These are phyloP conservation scores for Skeletonema grethae DNA, from an alignment of 108 stramenopile genomes.

Conservation along the genomic window DNA sequence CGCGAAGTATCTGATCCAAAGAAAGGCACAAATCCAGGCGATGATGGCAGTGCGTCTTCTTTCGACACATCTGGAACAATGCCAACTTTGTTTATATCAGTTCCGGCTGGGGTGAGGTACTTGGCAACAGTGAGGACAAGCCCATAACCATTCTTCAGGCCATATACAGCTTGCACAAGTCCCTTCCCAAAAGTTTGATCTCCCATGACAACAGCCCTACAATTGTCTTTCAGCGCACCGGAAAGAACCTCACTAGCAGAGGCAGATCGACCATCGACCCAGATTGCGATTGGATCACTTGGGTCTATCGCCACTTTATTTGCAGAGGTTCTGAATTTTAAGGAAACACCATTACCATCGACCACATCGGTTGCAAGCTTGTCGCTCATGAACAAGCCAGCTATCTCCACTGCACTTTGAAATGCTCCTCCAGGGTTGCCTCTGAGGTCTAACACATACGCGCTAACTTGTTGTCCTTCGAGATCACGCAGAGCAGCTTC, in stretches of 20 bases:
- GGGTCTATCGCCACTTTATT: slow-evolving; percentile 55
- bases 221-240: slow-evolving; percentile 92
- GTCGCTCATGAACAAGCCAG: slow-evolving; percentile 82
- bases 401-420: slow-evolving; percentile 92
- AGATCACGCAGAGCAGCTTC: slow-evolving; percentile 78
- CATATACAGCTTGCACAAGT: slow-evolving; percentile 95
- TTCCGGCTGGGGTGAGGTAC: slow-evolving; percentile 90
- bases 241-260: slow-evolving; percentile 93
- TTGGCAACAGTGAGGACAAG: slow-evolving; percentile 93
- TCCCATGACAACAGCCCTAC: slow-evolving; percentile 93
- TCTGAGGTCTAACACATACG: slow-evolving; percentile 87
- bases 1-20: slow-evolving; percentile 71
- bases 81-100: slow-evolving; percentile 88
- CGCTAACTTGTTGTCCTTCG: slow-evolving; percentile 76
- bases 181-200: slow-evolving; percentile 93
- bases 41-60: slow-evolving; percentile 50
- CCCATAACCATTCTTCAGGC: slow-evolving; percentile 90
- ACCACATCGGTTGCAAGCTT: slow-evolving; percentile 83
- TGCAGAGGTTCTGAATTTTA: slow-evolving; percentile 71
- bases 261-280: slow-evolving; percentile 83
- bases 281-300: slow-evolving; percentile 66
- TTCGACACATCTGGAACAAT: slow-evolving; percentile 76
- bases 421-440: slow-evolving; percentile 94
- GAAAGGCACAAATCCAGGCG: slow-evolving; percentile 53
- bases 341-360: slow-evolving; percentile 67